Evolutionary conservation across 768 basidiomycete genomes (phyloP).

Genomic region (Mycena latifolia): DNA sequence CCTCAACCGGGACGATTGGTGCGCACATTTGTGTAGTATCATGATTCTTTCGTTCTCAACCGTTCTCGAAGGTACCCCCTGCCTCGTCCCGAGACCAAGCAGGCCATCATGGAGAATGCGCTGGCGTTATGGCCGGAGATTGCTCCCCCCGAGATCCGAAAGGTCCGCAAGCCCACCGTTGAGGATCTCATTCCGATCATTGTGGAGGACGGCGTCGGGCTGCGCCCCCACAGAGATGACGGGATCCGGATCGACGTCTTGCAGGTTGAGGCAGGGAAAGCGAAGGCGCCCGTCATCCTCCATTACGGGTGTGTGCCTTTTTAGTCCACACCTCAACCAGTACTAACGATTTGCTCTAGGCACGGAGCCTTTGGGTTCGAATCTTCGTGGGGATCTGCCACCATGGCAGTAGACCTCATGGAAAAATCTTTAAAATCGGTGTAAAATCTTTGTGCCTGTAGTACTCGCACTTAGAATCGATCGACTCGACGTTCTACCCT

Average conservation of each 20-base stretch:
- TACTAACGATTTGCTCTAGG: constrained; percentile 39
- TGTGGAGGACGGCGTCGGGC: constrained; percentile 51
- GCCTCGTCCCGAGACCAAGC: constrained; percentile 34
- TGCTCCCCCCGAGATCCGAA: constrained; percentile 47
- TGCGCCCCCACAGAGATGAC: constrained; percentile 67
- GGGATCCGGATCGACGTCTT: constrained; percentile 71
- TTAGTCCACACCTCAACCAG: not conserved
- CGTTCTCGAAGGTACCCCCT: constrained; percentile 28
- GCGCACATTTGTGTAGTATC: too few relatives aligned
- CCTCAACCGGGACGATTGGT: constrained; percentile 60
- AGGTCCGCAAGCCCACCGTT: constrained; percentile 45
- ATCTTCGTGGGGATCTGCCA: constrained; percentile 58
- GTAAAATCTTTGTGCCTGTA: not conserved
- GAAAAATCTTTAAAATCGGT: constrained; percentile 17
- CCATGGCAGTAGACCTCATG: constrained; percentile 46
- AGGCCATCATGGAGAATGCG: constrained; percentile 35
- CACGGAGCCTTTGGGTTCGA: constrained; percentile 62
- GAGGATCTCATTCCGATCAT: too few relatives aligned
- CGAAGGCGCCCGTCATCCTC: constrained; percentile 57
- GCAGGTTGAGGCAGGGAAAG: constrained; percentile 29
- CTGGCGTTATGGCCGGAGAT: constrained; percentile 49
- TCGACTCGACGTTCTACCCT: too few relatives aligned
- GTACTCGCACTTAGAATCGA: too few relatives aligned
- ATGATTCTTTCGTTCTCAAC: too few relatives aligned
- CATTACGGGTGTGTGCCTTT: constrained; percentile 63